Base-by-base conservation (phyloP, 148 eudicot species). In the Fagopyrum tataricum region DNA sequence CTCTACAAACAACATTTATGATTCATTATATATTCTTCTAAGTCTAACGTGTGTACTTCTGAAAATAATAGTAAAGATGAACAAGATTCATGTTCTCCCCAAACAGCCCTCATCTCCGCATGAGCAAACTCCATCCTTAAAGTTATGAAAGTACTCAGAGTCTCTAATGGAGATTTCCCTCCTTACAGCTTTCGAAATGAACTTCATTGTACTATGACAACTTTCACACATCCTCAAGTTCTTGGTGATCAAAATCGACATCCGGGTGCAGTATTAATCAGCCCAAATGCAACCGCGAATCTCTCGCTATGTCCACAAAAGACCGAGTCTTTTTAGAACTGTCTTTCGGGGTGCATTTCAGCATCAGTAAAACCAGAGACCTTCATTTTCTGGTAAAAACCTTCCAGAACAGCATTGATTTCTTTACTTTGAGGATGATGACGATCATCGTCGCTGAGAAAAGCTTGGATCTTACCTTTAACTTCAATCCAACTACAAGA, bases 401-500 rank as follows among this genome's bases (percentile, higher is more conserved):
- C 88, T 51, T 82, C 78, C 79, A 94, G 53, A 75, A 87, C 83
- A 73, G 81, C 88, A 81, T 75, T 82, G 48, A 94, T 83, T 79
- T 94, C 95, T 76, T 86, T 79, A 72, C 78, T 86, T 51, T 86
- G 93, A 59, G 98, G 93, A 79, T 94, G 97, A 31, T 31, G 37
- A 44, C 75, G 85, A 61, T 88, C 86, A 61, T 94, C 98, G 21
- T 88, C 92, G 51, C 83, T 91, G 72, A 94, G 96, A 76, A 94
- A 94, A 41, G 98, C 98, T 67, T 94, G 93, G 61, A 94, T 88
- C 67, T 78, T 85, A 67, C 98, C 98, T 76, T 91, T 94, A 41
- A 91, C 91, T 84, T 94, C 98, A 58, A 94, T 81, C 98, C 98
- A 91, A 76, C 98, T 94, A 79, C 98, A 94, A 1, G 91, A 93